phyloP scores from a whole-genome alignment of 768 basidiomycete genomes.

The Russula vinacea region DNA sequence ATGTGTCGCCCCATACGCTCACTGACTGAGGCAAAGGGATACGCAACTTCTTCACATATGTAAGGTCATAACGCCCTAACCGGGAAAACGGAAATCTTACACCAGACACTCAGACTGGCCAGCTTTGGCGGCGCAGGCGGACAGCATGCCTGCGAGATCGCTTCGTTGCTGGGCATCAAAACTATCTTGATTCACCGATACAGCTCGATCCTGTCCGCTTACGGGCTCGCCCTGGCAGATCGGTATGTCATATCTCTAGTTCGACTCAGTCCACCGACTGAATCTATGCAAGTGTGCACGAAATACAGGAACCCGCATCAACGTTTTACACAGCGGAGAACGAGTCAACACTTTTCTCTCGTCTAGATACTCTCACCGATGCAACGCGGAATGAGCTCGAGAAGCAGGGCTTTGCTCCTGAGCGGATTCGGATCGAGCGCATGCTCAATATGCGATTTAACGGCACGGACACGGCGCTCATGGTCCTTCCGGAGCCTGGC shows the following conservation, averaged over 20 bases:
- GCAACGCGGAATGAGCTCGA: constrained; percentile 65
- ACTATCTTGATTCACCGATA: constrained; percentile 87
- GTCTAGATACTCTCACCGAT: constrained; percentile 65
- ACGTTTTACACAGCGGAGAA: constrained; percentile 67
- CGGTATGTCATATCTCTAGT: constrained; percentile 39
- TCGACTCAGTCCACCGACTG: neutral
- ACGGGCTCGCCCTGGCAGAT: constrained; percentile 90
- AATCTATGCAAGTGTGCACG: constrained; percentile 56
- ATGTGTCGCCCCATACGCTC: constrained; percentile 94
- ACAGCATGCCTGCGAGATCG: constrained; percentile 93
- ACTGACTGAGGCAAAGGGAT: constrained; percentile 84
- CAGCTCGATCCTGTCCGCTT: constrained; percentile 90
- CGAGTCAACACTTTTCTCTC: constrained; percentile 50
- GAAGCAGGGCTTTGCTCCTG: constrained; percentile 75
- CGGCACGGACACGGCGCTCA: constrained; percentile 88
- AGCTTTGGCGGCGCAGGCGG: constrained; percentile 90
- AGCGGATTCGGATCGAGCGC: constrained; percentile 70
- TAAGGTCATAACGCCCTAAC: constrained; percentile 29
- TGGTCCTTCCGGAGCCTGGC: constrained; percentile 63
- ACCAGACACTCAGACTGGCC: constrained; percentile 51
- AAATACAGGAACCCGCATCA: constrained; percentile 87
- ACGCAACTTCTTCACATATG: constrained; percentile 76
- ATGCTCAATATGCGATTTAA: constrained; percentile 93
- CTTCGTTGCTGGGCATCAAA: constrained; percentile 78
- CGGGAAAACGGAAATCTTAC: constrained; percentile 22